These are phyloP conservation scores for Aspergillus vadensis DNA, from an alignment of 2,329 filamentous ascomycete genomes.

Conservation along the genomic window DNA sequence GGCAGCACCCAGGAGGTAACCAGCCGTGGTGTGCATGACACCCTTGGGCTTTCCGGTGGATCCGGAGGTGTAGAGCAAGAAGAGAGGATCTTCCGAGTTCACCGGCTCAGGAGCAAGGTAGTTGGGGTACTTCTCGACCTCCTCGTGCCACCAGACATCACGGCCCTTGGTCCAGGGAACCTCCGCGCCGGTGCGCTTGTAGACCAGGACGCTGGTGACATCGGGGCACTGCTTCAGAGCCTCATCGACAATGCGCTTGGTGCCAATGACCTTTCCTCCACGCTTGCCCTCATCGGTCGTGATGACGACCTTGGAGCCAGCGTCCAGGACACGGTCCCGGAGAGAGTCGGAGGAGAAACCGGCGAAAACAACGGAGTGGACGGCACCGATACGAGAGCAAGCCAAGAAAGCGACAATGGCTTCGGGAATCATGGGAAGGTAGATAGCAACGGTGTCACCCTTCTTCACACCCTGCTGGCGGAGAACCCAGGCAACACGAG, in stretches of 20 bases:
- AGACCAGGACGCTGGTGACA: constrained; percentile 83
- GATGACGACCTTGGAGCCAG: constrained; percentile 88
- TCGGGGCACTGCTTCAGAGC: constrained; percentile 94
- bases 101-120: constrained; percentile 89
- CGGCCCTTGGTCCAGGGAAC: constrained; percentile 87
- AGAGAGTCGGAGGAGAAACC: constrained; percentile 97
- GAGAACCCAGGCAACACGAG: constrained; percentile 79
- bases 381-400: constrained; percentile 85
- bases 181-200: constrained; percentile 90
- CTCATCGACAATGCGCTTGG: constrained; percentile 99
- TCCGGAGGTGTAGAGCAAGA: constrained; percentile 96
- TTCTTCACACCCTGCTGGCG: constrained; percentile 96
- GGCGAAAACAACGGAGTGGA: constrained; percentile 97
- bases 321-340: constrained; percentile 90
- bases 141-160: constrained; percentile 98
- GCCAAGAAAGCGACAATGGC: constrained; percentile 89
- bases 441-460: constrained; percentile 95
- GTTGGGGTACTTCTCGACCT: constrained; percentile 92
- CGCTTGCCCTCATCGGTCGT: constrained; percentile 97
- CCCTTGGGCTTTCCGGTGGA: constrained; percentile 99
- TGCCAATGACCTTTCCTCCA: constrained; percentile 94
- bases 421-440: constrained; percentile 98
- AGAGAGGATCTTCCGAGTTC: constrained; percentile 92
- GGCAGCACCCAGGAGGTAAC: constrained; percentile 91
- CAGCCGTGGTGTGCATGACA: constrained; percentile 95